phyloP scores from a whole-genome alignment of 768 basidiomycete genomes.

The Suillus clintonianus region DNA sequence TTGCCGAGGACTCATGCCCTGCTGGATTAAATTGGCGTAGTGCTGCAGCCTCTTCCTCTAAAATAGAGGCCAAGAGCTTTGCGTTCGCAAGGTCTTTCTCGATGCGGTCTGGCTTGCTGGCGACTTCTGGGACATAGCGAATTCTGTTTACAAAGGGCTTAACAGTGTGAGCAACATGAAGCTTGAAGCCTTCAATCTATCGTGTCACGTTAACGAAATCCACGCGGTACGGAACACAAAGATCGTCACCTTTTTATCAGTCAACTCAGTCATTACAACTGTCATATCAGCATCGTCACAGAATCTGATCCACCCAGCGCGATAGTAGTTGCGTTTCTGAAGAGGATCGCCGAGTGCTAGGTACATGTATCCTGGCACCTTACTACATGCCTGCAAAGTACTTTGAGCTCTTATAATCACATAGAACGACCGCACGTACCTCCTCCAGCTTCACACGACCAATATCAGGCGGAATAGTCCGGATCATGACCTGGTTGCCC shows the following conservation, averaged over 20 bases:
- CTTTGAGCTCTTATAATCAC: slow-evolving; percentile 8
- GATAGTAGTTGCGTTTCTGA: slow-evolving; percentile 91
- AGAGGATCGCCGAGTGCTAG: slow-evolving; percentile 90
- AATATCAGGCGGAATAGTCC: slow-evolving; percentile 92
- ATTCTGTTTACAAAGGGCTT: slow-evolving; percentile 78
- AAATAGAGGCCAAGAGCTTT: slow-evolving; percentile 65
- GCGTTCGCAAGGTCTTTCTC: slow-evolving; percentile 79
- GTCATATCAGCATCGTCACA: slow-evolving; percentile 83
- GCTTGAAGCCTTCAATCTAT: slow-evolving; percentile 93
- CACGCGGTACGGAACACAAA: slow-evolving; percentile 4
- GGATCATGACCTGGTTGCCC: slow-evolving; percentile 91
- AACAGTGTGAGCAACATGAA: slow-evolving; percentile 83
- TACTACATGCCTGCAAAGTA: slow-evolving; percentile 63
- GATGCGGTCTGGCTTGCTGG: slow-evolving; percentile 78
- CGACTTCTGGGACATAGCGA: slow-evolving; percentile 80
- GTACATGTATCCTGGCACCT: slow-evolving; percentile 81
- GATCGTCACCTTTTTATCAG: slow-evolving; percentile 77
- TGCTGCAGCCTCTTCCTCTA: slow-evolving; percentile 69
- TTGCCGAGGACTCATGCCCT: slow-evolving; percentile 15
- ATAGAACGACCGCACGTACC: slow-evolving; percentile 43
- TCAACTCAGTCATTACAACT: slow-evolving; percentile 66
- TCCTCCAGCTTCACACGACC: slow-evolving; percentile 89
- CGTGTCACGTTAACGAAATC: slow-evolving; percentile 8
- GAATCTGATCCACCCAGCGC: slow-evolving; percentile 93
- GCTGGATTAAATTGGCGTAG: slow-evolving; percentile 46